Conservation (phyloP, 139 green algal species). For the Chlamydomonas sp. region DNA sequence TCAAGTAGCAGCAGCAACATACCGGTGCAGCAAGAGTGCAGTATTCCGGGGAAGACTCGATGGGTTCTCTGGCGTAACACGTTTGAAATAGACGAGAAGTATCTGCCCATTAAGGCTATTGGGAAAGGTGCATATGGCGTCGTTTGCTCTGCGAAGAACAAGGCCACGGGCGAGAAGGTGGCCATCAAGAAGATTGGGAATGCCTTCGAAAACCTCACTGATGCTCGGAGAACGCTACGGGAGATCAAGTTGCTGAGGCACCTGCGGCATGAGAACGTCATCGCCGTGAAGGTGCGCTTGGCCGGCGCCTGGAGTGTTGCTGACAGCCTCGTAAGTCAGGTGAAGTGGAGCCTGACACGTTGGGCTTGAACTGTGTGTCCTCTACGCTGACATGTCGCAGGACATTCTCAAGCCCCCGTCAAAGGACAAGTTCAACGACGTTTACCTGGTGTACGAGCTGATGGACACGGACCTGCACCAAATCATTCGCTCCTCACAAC, state of each 20-base stretch:
- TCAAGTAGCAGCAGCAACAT: slow-evolving; percentile 57
- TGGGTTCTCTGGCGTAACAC: slow-evolving; percentile 88
- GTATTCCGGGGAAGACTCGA: slow-evolving; percentile 80
- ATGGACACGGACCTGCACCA: slow-evolving; percentile 99
- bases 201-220: slow-evolving; percentile 96
- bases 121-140: slow-evolving; percentile 98
- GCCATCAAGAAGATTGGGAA: slow-evolving; percentile 98
- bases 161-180: slow-evolving; percentile 82
- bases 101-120: slow-evolving; percentile 83
- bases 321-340: neutral
- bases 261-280: slow-evolving; percentile 90
- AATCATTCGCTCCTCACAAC: slow-evolving; percentile 96
- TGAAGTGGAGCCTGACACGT: too few species aligned
- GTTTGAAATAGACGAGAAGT: slow-evolving; percentile 94
- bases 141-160: slow-evolving; percentile 93
- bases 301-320: neutral
- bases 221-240: slow-evolving; percentile 91
- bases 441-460: slow-evolving; percentile 99
- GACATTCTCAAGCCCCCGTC: slow-evolving; percentile 76
- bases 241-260: slow-evolving; percentile 95
- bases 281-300: slow-evolving; percentile 59
- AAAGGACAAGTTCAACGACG: slow-evolving; percentile 87
- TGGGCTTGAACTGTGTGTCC: neutral
- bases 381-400: slow-evolving; percentile 8
- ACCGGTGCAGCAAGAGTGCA: slow-evolving; percentile 76